Conservation (phyloP, 495 filamentous ascomycete genomes). For the Beverwykella pulmonaria region DNA sequence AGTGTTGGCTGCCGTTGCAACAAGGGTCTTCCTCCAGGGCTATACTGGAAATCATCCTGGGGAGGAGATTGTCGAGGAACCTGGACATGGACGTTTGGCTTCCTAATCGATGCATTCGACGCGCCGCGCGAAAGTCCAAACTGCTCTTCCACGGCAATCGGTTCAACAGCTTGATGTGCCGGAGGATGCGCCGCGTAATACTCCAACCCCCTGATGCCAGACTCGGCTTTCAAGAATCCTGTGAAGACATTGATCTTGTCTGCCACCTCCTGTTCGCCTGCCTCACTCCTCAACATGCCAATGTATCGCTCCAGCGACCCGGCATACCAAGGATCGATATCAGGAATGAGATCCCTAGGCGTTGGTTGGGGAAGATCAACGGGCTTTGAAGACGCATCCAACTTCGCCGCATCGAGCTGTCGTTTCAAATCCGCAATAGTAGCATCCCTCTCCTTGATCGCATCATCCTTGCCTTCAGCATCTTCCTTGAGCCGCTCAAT, state of each 20-base stretch:
- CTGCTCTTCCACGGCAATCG: neutral
- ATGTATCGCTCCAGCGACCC: slow-evolving; percentile 41
- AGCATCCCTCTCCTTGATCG: slow-evolving; percentile 20
- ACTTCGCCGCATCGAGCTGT: slow-evolving; percentile 17
- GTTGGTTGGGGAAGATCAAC: slow-evolving; percentile 23
- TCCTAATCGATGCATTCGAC: slow-evolving; percentile 3
- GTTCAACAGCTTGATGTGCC: neutral
- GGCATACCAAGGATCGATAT: slow-evolving; percentile 41
- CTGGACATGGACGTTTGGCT: slow-evolving; percentile 20
- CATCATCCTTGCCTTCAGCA: slow-evolving; percentile 26
- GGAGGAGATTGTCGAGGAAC: slow-evolving; percentile 3
- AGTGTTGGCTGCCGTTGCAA: slow-evolving; percentile 19
- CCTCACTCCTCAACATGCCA: slow-evolving; percentile 38
- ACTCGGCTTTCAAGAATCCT: slow-evolving; percentile 40
- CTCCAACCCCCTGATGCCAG: slow-evolving; percentile 28
- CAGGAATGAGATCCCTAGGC: slow-evolving; percentile 32
- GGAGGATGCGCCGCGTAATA: slow-evolving; percentile 29
- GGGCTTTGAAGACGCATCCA: neutral
- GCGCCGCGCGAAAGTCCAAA: neutral
- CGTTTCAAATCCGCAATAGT: slow-evolving; percentile 18
- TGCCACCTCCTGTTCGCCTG: slow-evolving; percentile 33
- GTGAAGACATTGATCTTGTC: slow-evolving; percentile 40
- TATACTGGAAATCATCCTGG: slow-evolving; percentile 25
- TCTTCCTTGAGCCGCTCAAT: slow-evolving; percentile 32
- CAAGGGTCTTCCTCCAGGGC: slow-evolving; percentile 38